Conservation (phyloP, 2,329 filamentous ascomycete genomes). For the Madurella fahalii region DNA sequence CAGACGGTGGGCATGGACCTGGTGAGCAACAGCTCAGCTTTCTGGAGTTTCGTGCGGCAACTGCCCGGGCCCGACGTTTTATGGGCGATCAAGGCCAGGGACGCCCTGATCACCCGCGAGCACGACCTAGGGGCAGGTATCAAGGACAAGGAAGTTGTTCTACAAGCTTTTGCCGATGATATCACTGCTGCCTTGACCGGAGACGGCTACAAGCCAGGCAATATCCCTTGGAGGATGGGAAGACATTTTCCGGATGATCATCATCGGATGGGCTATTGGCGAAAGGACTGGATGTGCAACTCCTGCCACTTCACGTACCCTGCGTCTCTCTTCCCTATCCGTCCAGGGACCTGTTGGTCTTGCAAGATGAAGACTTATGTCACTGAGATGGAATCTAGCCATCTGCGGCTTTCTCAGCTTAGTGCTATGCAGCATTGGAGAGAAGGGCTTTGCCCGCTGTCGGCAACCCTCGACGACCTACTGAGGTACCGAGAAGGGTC, state of each 20-base stretch:
- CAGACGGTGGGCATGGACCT: conserved; percentile 22
- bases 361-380: conserved; percentile 19
- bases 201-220: conserved; percentile 8
- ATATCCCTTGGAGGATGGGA: not conserved
- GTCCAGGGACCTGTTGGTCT: conserved; percentile 15
- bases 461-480: not conserved
- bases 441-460: not conserved
- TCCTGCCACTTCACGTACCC: conserved; percentile 6
- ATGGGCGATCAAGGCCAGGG: conserved; percentile 23
- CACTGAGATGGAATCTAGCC: conserved; percentile 18
- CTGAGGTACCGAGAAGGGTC: not conserved
- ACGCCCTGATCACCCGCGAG: conserved; percentile 14
- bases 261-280: conserved; percentile 9
- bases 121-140: not conserved
- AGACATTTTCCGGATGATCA: not conserved
- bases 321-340: conserved; percentile 5
- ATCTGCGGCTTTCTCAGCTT: conserved; percentile 17
- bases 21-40: conserved; percentile 21
- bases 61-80: conserved; percentile 22
- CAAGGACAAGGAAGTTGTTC: not conserved
- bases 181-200: conserved; percentile 19
- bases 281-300: not conserved
- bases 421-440: not conserved
- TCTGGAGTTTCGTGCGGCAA: conserved; percentile 23
- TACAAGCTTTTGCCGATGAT: conserved; percentile 11